phyloP scores from a whole-genome alignment of 768 basidiomycete species.

The Antrodiella citrinella region DNA sequence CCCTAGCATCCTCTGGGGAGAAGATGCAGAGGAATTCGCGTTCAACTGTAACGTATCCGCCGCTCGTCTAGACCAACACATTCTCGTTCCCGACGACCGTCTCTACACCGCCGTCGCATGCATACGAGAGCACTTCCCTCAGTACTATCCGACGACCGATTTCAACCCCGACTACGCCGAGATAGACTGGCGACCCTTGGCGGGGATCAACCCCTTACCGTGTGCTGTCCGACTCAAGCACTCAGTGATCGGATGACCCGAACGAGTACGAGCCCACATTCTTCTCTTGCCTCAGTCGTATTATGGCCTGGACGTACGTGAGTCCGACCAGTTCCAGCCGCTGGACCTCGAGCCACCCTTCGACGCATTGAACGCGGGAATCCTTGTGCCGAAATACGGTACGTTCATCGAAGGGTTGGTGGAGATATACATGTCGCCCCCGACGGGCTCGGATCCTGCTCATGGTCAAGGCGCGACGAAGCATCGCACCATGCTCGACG shows the following conservation, averaged over 20 bases:
- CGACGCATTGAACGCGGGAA: background rate
- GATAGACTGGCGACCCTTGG: background rate
- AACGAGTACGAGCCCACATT: background rate
- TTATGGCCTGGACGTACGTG: background rate
- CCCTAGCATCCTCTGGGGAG: slow-evolving; percentile 12
- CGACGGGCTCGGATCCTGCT: background rate
- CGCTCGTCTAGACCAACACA: slow-evolving; percentile 10
- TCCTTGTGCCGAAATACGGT: background rate
- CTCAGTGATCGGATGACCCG: background rate
- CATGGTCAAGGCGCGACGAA: no score
- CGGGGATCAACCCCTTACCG: background rate
- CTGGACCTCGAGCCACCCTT: background rate
- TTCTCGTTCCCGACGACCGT: slow-evolving; percentile 12
- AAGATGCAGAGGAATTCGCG: slow-evolving; percentile 14
- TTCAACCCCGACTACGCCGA: background rate
- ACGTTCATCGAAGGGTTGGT: background rate
- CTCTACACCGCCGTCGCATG: slow-evolving; percentile 2
- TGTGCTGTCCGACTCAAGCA: background rate
- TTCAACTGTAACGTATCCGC: slow-evolving; percentile 14
- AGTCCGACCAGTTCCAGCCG: background rate
- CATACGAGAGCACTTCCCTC: slow-evolving; percentile 7
- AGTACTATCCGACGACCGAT: no score
- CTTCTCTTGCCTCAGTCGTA: background rate
- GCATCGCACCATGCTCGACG: no score
- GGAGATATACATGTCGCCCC: background rate